Percentiles rank a stretch among this genome's conserved stretches.
These are phyloP conservation scores for Gossypium davidsonii DNA, from an alignment of 441 rosid species.

Conservation along the genomic window DNA sequence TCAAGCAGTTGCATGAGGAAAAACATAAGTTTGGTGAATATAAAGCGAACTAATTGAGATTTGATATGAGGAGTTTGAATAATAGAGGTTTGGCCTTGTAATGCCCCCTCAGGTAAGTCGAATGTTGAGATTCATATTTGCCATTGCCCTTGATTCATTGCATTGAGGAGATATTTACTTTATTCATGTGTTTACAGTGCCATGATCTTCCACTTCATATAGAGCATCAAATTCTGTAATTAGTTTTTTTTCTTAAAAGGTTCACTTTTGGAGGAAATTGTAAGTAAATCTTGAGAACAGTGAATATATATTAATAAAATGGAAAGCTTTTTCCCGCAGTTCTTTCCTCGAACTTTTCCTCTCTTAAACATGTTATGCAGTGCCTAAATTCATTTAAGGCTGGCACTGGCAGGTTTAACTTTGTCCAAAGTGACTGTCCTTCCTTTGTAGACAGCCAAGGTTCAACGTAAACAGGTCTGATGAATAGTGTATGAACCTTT, in stretches of 20 bases:
- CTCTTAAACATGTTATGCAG: background rate
- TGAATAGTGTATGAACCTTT: too few relatives aligned
- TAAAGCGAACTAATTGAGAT: slow-evolving; percentile 23
- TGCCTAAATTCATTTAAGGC: too few relatives aligned
- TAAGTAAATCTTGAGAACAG: slow-evolving; percentile 26
- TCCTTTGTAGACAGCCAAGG: too few relatives aligned
- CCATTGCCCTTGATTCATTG: slow-evolving; percentile 4
- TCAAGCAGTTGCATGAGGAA: slow-evolving; percentile 62
- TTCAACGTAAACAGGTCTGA: too few relatives aligned
- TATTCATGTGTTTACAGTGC: slow-evolving; percentile 8
- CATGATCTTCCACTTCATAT: slow-evolving; percentile 8
- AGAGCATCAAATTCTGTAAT: slow-evolving; percentile 22
- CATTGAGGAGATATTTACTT: background rate
- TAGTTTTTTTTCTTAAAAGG: background rate
- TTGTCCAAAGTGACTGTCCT: too few relatives aligned
- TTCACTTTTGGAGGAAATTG: slow-evolving; percentile 26
- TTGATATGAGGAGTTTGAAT: background rate
- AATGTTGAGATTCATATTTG: background rate
- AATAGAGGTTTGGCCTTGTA: slow-evolving; percentile 1
- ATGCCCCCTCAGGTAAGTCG: slow-evolving; percentile 15
- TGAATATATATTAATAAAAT: background rate
- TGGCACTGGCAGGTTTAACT: too few relatives aligned
- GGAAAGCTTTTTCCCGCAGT: background rate
- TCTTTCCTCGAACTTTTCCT: background rate
- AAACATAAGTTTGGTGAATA: slow-evolving; percentile 71